Evolutionary conservation across 1,139 yeast genomes (phyloP), one percentile per base, ranked within the genome.

Genomic region (Kluyveromyces marxianus): DNA sequence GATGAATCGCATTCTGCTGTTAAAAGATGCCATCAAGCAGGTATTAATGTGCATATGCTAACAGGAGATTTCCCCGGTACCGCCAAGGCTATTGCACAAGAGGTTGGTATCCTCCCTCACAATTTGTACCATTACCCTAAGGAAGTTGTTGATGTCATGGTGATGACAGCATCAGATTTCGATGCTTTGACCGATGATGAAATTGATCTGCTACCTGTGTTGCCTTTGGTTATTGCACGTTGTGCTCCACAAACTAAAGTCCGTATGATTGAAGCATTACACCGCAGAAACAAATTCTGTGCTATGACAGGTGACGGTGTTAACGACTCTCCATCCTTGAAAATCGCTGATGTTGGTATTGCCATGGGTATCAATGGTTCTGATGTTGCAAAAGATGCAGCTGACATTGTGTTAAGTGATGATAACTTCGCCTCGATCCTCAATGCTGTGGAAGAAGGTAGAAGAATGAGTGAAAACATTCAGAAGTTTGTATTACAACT

Each of bases 291-390:
- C 29, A 96, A 92, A 65, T 83, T 92, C 52, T 97, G 94, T 49
- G 98, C 97, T 34, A 92, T 92, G 98, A 92, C 98, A 7, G 98
- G 98, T 54, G 98, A 92, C 67, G 98, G 98, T 68, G 98, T 92
- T 28, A 92, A 92, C 63, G 98, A 92, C 69, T 97, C 98, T 0
- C 98, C 98, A n/a, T 97, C 98, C 4, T 76, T 92, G 58, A 92
- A 92, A 65, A 74, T 90, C 60, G 98, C 98, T 2, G 96, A 92
- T 66, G 94, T 92, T 57, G 98, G 98, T 57, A 90, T 92, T 60
- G 87, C 96, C 31, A 92, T 92, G 98, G 98, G 98, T 50, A 79
- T 83, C 57, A 81, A 85, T 65, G 98, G 98, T 49, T 92, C 98
- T 0, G 98, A 92, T 66, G 98, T 92, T 42, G 98, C 98, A 41